Evolutionary conservation across 331 rosid genomes (phyloP).

Genomic region (Pyracantha coccinea): DNA sequence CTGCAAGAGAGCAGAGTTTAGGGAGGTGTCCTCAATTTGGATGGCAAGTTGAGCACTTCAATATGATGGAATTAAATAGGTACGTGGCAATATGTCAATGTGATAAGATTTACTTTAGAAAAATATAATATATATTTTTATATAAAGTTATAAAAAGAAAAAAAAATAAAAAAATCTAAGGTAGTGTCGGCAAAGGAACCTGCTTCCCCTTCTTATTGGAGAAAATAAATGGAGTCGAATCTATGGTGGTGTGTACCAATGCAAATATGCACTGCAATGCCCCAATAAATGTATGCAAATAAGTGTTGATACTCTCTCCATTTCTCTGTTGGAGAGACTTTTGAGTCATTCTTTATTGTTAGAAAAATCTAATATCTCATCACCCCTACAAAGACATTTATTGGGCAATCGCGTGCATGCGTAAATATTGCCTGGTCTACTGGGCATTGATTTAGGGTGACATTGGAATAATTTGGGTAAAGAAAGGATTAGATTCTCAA

Average conservation of each 20-base stretch:
- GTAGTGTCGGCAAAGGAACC: constrained; percentile 14
- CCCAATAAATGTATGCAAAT: not conserved
- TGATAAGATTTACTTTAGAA: not conserved
- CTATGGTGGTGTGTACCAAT: not conserved
- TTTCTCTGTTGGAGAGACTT: not conserved
- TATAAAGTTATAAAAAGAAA: not conserved
- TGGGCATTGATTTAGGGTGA: not conserved
- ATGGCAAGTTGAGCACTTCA: constrained; percentile 22
- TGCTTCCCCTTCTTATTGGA: not conserved
- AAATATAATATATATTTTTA: not conserved
- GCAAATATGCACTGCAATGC: not conserved
- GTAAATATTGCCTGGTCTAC: not conserved
- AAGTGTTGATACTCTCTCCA: not conserved
- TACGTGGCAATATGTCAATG: not conserved
- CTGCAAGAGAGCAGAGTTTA: constrained; percentile 4
- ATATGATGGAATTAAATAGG: not conserved
- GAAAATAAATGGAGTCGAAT: not conserved
- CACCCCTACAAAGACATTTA: not conserved
- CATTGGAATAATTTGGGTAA: not conserved
- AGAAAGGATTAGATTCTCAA: not conserved
- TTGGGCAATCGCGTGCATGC: constrained; percentile 4
- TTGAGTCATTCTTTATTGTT: too few relatives aligned
- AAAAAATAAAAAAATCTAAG: not conserved
- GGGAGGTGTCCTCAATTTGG: constrained; percentile 12
- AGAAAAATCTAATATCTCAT: too few relatives aligned